Evolutionary conservation across 1,284 basidiomycete species (phyloP).

Genomic region (Microbotryum intermedium): DNA sequence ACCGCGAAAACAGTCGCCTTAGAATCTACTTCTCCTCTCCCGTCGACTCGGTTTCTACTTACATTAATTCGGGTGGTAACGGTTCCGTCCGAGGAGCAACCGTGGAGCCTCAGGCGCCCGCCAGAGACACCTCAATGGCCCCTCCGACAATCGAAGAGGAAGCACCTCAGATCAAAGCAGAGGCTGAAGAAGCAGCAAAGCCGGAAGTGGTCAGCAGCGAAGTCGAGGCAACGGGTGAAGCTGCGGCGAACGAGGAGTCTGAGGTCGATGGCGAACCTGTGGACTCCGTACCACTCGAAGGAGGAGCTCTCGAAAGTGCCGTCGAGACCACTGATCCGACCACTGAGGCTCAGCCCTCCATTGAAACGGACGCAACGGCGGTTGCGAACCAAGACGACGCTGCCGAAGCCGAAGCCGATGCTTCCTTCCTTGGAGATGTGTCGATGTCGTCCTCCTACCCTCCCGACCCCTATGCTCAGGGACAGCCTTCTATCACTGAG

Average conservation of each 20-base stretch:
- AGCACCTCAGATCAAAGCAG: not conserved
- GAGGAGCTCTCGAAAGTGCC: not conserved
- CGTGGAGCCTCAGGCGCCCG: not conserved
- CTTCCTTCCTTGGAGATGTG: not conserved
- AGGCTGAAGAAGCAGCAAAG: conserved; percentile 9
- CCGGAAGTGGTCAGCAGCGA: not conserved
- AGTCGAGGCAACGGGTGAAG: not conserved
- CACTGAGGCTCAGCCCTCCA: not conserved
- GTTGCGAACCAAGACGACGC: not conserved
- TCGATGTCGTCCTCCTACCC: not conserved
- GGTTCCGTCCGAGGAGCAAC: not conserved
- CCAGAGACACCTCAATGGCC: not conserved
- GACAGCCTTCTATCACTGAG: not conserved
- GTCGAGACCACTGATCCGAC: not conserved
- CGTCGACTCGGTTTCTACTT: conserved; percentile 6
- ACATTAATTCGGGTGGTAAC: not conserved
- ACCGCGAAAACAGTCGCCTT: conserved; percentile 33
- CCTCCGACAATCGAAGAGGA: not conserved
- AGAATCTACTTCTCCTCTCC: conserved; percentile 35
- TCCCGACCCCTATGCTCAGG: not conserved
- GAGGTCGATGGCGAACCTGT: conserved; percentile 17
- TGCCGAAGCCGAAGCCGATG: conserved; percentile 1
- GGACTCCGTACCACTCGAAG: conserved; percentile 2
- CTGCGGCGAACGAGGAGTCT: conserved; percentile 15
- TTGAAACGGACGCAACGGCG: not conserved